These are phyloP conservation scores for Fusarium denticulatum DNA, from an alignment of 2,329 filamentous ascomycete genomes.

Conservation along the genomic window DNA sequence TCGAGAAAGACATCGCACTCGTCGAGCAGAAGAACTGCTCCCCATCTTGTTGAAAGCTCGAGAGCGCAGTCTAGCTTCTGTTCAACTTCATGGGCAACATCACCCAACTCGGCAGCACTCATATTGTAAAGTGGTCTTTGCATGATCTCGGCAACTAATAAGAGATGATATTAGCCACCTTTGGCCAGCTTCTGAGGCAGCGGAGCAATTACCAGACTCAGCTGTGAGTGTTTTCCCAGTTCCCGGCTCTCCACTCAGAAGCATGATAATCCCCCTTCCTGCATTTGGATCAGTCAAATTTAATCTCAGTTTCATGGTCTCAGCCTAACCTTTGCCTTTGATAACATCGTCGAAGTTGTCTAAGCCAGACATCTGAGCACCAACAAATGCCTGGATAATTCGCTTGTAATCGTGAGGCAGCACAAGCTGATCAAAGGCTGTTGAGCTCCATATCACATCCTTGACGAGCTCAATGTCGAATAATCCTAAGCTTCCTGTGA, in stretches of 20 bases:
- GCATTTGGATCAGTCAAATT: not conserved
- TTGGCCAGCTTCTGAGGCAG: rapidly evolving
- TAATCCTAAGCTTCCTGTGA: not conserved
- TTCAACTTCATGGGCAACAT: conserved; percentile 2
- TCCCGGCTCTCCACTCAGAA: conserved; percentile 12
- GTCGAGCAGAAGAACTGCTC: conserved; percentile 6
- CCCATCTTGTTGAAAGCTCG: conserved; percentile 18
- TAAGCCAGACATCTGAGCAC: conserved; percentile 1
- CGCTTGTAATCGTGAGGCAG: conserved; percentile 13
- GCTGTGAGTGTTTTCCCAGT: conserved; percentile 18
- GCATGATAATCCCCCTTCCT: conserved; percentile 15
- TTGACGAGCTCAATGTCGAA: conserved; percentile 1
- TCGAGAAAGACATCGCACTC: conserved; percentile 20
- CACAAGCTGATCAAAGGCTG: conserved; percentile 11
- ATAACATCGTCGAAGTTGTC: conserved; percentile 14
- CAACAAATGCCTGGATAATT: conserved; percentile 9
- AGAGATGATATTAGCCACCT: not conserved
- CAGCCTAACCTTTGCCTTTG: not conserved
- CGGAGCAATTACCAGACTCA: not conserved
- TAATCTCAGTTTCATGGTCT: rapidly evolving
- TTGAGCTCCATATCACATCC: not conserved
- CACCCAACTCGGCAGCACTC: conserved; percentile 11
- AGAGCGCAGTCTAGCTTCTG: not conserved
- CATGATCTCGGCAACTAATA: conserved; percentile 17
- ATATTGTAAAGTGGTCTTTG: conserved; percentile 7